Evolutionary conservation across 805 yeast species (phyloP).

Genomic region (Metschnikowia matae): DNA sequence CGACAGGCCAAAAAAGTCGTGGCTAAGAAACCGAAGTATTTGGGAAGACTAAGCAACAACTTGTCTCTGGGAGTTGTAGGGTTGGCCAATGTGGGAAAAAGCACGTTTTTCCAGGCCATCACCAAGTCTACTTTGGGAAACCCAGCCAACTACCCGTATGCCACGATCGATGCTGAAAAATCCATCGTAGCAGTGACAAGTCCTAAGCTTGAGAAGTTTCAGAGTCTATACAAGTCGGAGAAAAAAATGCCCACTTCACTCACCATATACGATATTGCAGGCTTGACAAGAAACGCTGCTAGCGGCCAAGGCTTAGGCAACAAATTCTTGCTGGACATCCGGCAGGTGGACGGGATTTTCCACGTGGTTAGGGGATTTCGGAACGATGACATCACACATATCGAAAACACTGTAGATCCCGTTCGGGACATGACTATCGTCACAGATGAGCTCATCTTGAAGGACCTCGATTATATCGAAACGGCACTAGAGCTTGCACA

Average conservation of each 20-base stretch:
- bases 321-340: slow-evolving; percentile 91
- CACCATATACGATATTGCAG: slow-evolving; percentile 96
- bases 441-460: slow-evolving; percentile 59
- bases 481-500: slow-evolving; percentile 32
- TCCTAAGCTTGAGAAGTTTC: slow-evolving; percentile 74
- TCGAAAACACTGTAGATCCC: slow-evolving; percentile 19
- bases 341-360: slow-evolving; percentile 96
- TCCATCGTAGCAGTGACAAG: slow-evolving; percentile 95
- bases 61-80: slow-evolving; percentile 77
- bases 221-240: slow-evolving; percentile 74
- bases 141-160: slow-evolving; percentile 98
- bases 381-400: slow-evolving; percentile 20
- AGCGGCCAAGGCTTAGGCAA: slow-evolving; percentile 98
- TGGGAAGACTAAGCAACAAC: slow-evolving; percentile 19
- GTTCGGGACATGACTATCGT: slow-evolving; percentile 20
- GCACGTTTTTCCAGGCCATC: slow-evolving; percentile 95
- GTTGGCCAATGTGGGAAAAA: slow-evolving; percentile 91
- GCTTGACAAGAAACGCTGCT: slow-evolving; percentile 94
- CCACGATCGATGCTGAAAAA: slow-evolving; percentile 97
- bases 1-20: slow-evolving; percentile 13
- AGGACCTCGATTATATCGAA: slow-evolving; percentile 61
- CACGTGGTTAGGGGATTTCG: slow-evolving; percentile 89
- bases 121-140: slow-evolving; percentile 88
- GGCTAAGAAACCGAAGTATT: slow-evolving; percentile 9
- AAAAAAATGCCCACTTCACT: slow-evolving; percentile 86